A percentile compares a stretch with the other conserved stretches of the same genome.
Evolutionary conservation across 2,329 filamentous ascomycete genomes (phyloP).

Genomic region (Fusarium decemcellulare): DNA sequence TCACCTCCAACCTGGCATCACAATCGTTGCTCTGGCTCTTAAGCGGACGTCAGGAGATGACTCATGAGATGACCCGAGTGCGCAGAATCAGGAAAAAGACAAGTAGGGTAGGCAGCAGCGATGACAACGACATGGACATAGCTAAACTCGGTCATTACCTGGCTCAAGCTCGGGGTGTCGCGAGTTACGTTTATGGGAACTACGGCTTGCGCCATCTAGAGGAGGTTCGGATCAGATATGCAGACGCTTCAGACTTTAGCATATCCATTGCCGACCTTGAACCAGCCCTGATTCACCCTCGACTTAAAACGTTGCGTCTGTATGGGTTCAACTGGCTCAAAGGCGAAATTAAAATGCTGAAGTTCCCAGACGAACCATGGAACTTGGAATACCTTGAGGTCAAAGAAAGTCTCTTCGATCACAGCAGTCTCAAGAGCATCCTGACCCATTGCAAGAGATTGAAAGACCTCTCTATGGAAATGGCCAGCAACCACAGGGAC

Average conservation of each 20-base stretch:
- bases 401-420: not conserved
- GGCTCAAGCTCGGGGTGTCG: too few relatives aligned
- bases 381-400: not conserved
- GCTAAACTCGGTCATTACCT: not conserved
- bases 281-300: not conserved
- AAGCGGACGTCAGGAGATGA: not conserved
- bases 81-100: too few relatives aligned
- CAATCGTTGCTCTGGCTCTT: not conserved
- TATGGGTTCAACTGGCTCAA: not conserved
- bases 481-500: not conserved
- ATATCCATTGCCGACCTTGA: not conserved
- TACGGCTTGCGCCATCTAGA: not conserved
- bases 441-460: not conserved
- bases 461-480: not conserved
- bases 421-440: not conserved
- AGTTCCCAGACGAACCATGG: slow-evolving; percentile 3
- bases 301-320: not conserved
- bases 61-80: too few relatives aligned
- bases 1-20: not conserved
- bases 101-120: too few relatives aligned
- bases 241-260: not conserved
- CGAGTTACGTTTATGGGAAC: not conserved
- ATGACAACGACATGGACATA: not conserved
- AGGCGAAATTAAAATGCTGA: not conserved
- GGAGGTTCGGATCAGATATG: not conserved